Evolutionary conservation across 345 rosid genomes (phyloP).

Genomic region (Passiflora organensis): DNA sequence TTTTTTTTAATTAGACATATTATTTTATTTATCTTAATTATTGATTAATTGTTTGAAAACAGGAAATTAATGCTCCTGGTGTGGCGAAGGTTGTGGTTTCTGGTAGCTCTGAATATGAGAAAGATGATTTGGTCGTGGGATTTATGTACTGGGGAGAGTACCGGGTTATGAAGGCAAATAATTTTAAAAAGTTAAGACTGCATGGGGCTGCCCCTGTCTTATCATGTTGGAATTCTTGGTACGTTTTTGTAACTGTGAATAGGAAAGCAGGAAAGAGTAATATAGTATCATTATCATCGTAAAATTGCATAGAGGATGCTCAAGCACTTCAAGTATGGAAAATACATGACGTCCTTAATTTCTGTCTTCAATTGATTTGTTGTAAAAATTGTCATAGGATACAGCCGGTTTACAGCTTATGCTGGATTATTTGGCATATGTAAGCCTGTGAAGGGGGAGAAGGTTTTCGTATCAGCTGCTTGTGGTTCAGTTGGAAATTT

Average conservation of each 20-base stretch:
- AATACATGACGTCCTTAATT: no score
- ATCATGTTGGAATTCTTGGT: constrained; percentile 46
- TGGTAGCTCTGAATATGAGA: constrained; percentile 32
- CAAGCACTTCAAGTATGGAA: no score
- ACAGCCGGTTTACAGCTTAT: constrained; percentile 24
- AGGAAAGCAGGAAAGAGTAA: no score
- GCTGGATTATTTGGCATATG: constrained; percentile 21
- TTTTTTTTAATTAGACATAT: no score
- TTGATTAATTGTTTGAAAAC: no score
- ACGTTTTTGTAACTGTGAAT: neutral
- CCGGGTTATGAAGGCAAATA: constrained; percentile 24
- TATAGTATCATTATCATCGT: no score
- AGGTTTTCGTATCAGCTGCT: constrained; percentile 25
- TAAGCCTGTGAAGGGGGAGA: constrained; percentile 24
- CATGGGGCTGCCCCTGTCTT: constrained; percentile 48
- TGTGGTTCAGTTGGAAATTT: constrained; percentile 24
- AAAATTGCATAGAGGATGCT: no score
- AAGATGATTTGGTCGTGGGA: constrained; percentile 42
- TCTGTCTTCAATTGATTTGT: neutral
- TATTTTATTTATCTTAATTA: no score
- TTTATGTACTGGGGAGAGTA: constrained; percentile 43
- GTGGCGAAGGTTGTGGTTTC: constrained; percentile 35
- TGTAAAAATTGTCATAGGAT: neutral
- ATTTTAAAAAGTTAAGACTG: constrained; percentile 36
- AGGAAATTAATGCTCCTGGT: neutral